Conservation (phyloP, 192 early-diverging fungal species). For the Gonapodya prolifera region DNA sequence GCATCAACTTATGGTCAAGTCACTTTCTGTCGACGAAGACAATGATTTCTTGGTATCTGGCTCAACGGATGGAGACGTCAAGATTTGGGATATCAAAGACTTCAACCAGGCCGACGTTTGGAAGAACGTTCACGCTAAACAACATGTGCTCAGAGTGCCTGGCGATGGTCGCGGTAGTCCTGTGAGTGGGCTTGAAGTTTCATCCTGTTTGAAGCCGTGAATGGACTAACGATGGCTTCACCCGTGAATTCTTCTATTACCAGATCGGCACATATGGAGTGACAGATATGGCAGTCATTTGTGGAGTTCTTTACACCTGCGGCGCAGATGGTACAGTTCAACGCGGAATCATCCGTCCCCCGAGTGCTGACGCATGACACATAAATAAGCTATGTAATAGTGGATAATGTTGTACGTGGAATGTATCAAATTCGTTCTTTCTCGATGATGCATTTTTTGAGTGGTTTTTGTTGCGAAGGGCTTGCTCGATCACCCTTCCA, state of each 20-base stretch:
- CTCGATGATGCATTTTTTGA: too few species aligned
- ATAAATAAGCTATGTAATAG: too few species aligned
- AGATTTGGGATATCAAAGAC: slow-evolving; percentile 44
- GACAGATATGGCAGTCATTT: slow-evolving; percentile 40
- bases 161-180: too few species aligned
- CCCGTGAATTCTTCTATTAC: background rate
- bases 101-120: slow-evolving; percentile 15
- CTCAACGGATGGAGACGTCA: slow-evolving; percentile 53
- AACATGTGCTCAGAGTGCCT: too few species aligned
- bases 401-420: too few species aligned
- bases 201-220: background rate
- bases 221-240: background rate
- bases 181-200: too few species aligned
- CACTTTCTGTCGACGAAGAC: slow-evolving; percentile 46
- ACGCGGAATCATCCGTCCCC: too few species aligned
- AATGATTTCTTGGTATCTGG: slow-evolving; percentile 49
- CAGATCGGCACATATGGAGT: slow-evolving; percentile 48
- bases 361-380: too few species aligned
- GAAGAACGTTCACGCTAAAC: background rate
- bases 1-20: slow-evolving; percentile 48
- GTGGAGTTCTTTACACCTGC: slow-evolving; percentile 40
- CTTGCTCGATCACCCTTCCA: too few species aligned
- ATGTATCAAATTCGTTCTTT: too few species aligned
- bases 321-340: slow-evolving; percentile 44
- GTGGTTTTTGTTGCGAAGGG: too few species aligned